Base-by-base conservation (phyloP, 768 basidiomycete genomes). In the Hypholoma sublateritium region DNA sequence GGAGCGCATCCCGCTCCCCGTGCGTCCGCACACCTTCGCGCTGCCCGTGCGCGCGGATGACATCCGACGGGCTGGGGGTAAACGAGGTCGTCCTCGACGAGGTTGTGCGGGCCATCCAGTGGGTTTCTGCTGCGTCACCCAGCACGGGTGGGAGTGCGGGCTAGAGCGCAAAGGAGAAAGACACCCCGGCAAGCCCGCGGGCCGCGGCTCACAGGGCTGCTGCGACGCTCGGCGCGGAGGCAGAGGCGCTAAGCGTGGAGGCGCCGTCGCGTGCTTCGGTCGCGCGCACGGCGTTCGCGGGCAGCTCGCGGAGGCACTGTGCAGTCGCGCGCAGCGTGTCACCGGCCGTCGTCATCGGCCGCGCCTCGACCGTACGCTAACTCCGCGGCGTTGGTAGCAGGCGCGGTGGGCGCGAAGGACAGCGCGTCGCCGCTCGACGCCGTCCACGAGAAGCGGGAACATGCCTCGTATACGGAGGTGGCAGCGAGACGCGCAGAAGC, bases 81-180 rank as follows among this genome's bases (percentile, higher is more conserved):
- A 95, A 93, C 63, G 86, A 88, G 63, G 92, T 94, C 58, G 83
- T 95, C 16, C 71, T 94, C 14, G 93, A 95, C 58, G 93, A 93
- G 68, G 86, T 91, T 17, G 46, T 47, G 22, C 51, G 44, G 14
- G 28, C 51, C 19, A 9, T n/a, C n/a, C 35, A 5, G 41, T 42
- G 41, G 41, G 41, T n/a, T n/a, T n/a, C 17, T 22, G 42, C 28
- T 32, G 28, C 28, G 5, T n/a, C n/a, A n/a, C n/a, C n/a, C n/a
- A n/a, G n/a, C n/a, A n/a, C n/a, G n/a, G n/a, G n/a, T n/a, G n/a
- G n/a, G n/a, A n/a, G n/a, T n/a, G n/a, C n/a, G n/a, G n/a, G n/a
- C n/a, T n/a, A n/a, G 5, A 19, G 42, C 12, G 42, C 42, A 7
- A 21, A 4, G 4, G n/a, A n/a, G n/a, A n/a, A n/a, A n/a, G n/a